A percentile compares a stretch with the other conserved stretches of the same genome.
These are phyloP conservation scores for Metarhizium album DNA, from an alignment of 2,329 filamentous ascomycete species.

Conservation along the genomic window DNA sequence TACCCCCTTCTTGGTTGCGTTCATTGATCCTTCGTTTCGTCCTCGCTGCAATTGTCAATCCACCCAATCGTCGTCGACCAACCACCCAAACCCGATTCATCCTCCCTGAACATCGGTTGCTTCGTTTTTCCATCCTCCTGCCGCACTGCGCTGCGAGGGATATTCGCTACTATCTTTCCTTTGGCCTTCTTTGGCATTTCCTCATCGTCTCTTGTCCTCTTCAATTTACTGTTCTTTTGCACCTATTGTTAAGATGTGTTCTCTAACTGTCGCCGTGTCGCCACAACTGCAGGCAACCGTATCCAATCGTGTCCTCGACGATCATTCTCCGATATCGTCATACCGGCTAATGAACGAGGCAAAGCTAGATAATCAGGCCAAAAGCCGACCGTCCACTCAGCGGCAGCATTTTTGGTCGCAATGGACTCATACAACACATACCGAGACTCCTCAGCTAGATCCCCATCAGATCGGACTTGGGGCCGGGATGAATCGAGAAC, in stretches of 20 bases:
- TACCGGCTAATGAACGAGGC: constrained; percentile 5
- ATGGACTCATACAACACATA: constrained; percentile 48
- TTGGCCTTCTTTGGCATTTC: constrained; percentile 18
- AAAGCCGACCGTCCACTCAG: not conserved
- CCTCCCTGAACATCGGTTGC: not conserved
- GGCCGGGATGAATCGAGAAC: constrained; percentile 40
- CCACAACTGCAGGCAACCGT: constrained; percentile 35
- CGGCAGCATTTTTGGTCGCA: not conserved
- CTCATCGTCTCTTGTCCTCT: constrained; percentile 14
- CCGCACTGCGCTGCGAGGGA: constrained; percentile 1
- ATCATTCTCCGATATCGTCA: not conserved
- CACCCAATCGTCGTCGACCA: constrained; percentile 1
- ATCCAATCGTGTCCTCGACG: constrained; percentile 11
- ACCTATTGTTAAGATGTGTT: constrained; percentile 29
- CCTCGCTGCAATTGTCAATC: constrained; percentile 7
- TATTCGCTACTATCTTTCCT: constrained; percentile 12
- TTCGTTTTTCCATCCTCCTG: constrained; percentile 10
- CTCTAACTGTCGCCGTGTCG: constrained; percentile 46
- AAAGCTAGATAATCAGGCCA: not conserved
- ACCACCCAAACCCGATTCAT: not conserved
- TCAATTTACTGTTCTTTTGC: constrained; percentile 13
- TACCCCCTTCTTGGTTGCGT: constrained; percentile 9
- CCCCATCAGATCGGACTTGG: constrained; percentile 43
- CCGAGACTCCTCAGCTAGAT: constrained; percentile 40
- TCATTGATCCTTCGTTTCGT: constrained; percentile 8